A percentile compares a stretch with the other conserved stretches of the same genome.
Evolutionary conservation across 345 rosid genomes (phyloP).

Genomic region (Linum tenue): DNA sequence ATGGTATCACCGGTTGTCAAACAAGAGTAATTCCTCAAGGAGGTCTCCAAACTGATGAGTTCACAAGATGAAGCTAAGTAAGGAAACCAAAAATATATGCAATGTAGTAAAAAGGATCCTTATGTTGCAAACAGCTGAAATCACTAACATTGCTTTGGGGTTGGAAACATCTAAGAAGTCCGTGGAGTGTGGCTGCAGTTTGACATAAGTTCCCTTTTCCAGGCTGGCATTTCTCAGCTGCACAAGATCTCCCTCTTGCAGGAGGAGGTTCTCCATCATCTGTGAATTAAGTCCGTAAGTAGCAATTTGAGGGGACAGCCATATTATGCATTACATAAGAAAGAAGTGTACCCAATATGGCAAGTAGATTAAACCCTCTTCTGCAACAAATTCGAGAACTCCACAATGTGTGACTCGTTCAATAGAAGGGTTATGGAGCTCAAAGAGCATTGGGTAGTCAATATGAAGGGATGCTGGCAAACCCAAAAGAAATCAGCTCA

Average conservation of each 20-base stretch:
- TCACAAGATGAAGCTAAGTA: neutral
- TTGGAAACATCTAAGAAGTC: conserved; percentile 58
- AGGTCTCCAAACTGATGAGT: conserved; percentile 55
- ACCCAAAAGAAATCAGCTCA: neutral
- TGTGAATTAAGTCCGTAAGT: conserved; percentile 7
- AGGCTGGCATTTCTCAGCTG: conserved; percentile 38
- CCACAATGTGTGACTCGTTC: conserved; percentile 49
- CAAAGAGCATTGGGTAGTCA: conserved; percentile 59
- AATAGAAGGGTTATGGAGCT: conserved; percentile 32
- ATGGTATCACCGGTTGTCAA: conserved; percentile 54
- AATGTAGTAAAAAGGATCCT: no score
- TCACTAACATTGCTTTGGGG: conserved; percentile 63
- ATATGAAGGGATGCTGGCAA: conserved; percentile 47
- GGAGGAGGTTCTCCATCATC: conserved; percentile 74
- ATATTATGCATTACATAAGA: neutral
- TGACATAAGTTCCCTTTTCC: conserved; percentile 50
- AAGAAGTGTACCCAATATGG: conserved; percentile 49
- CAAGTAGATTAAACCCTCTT: conserved; percentile 52
- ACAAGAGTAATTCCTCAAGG: conserved; percentile 65
- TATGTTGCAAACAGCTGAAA: neutral
- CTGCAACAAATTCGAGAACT: conserved; percentile 57
- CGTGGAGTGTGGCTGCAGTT: conserved; percentile 55
- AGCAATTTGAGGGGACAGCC: neutral
- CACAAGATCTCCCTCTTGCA: conserved; percentile 52
- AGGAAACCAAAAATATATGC: neutral